A percentile compares a stretch with the other conserved stretches of the same genome.
Evolutionary conservation across 345 rosid species (phyloP).

Genomic region (Alliaria petiolata): DNA sequence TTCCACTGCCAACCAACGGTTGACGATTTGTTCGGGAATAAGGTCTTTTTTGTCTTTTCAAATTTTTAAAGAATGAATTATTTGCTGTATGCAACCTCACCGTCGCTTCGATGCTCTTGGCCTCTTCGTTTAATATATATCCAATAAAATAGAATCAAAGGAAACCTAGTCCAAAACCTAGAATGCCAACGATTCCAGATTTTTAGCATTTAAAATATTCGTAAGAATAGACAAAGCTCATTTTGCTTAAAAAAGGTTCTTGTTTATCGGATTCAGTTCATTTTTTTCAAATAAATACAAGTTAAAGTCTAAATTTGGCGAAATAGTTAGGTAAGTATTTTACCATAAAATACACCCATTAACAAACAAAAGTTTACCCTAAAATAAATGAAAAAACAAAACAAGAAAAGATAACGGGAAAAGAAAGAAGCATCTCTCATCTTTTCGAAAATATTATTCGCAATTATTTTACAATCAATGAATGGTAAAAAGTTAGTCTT

Average conservation of each 20-base stretch:
- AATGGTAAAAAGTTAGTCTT: not conserved
- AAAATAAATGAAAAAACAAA: not conserved
- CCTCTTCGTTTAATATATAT: not conserved
- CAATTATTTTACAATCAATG: not conserved
- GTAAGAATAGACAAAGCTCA: not conserved
- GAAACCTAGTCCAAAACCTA: not conserved
- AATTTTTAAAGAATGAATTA: not conserved
- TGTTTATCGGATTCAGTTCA: not conserved
- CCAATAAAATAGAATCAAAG: not conserved
- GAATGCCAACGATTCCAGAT: not conserved
- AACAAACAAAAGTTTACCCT: not conserved
- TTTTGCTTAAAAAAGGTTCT: not conserved
- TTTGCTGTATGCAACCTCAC: not conserved
- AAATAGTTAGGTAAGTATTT: conserved; percentile 8
- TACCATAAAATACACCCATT: not conserved
- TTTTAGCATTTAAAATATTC: not conserved
- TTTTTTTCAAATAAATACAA: not conserved
- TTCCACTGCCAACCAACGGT: conserved; percentile 24
- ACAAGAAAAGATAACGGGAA: not conserved
- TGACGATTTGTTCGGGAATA: conserved; percentile 3
- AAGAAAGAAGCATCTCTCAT: not conserved
- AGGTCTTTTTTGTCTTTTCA: conserved; percentile 12
- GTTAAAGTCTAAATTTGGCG: not conserved
- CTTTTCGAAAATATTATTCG: conserved; percentile 1
- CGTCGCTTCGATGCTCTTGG: not conserved